Evolutionary conservation across 148 eudicot genomes (phyloP), one percentile per base, ranked within the genome.

Genomic region (Chenopodium album): DNA sequence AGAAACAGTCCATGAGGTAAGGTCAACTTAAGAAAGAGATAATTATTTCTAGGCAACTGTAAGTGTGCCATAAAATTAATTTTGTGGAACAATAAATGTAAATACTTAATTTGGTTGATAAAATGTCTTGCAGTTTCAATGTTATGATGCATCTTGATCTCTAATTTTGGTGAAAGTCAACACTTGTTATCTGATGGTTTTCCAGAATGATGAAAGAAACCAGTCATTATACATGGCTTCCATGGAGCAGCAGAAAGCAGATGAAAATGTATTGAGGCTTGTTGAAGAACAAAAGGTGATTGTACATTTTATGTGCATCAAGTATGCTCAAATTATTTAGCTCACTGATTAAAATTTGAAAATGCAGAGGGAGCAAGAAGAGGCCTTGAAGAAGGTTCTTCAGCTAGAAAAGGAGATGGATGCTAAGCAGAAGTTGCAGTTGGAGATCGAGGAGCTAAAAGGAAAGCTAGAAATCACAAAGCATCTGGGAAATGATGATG

Each of bases 291-390:
- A 95, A 56, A 90, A 93, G 96, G 99, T 93, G 78, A 64, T 9
- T 75, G 59, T 48, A 73, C 28, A 44, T 13, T 77, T 6, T 56
- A 48, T 71, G 32, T 75, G 77, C 71, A 9, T 69, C 19, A 29
- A 16, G 19, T 22, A 13, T 82, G 56, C 16, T 69, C 46, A 54
- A 22, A 28, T 7, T 29, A 28, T 19, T 59, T 32, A 29, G 71
- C 73, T 73, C 77, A 28, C 71, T 83, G 82, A 77, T 81, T 84
- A 2, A 73, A 20, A 46, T 22, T 52, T 86, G 54, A 47, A 82
- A 82, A 52, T 87, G 79, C 94, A 95, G 99, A 93, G 89, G 73
- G 97, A 95, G 84, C 92, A 91, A 80, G 93, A 93, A 79, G 95
- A 89, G 48, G 92, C 94, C 9, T 64, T 90, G 76, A 87, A 91